Conservation (phyloP, 2,329 filamentous ascomycete genomes). For the Pyricularia sp. region DNA sequence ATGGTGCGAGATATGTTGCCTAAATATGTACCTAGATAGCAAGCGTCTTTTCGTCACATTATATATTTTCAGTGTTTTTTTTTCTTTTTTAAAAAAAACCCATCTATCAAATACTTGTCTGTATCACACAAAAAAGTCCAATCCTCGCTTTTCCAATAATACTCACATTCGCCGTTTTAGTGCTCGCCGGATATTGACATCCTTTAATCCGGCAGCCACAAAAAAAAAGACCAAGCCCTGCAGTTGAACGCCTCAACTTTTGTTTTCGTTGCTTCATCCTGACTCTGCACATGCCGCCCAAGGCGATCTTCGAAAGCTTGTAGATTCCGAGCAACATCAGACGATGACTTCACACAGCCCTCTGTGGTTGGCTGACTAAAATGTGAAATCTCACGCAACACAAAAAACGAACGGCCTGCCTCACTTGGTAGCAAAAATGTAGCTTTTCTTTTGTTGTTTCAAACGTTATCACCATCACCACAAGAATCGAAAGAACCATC, state of each 20-base stretch:
- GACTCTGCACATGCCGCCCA: neutral
- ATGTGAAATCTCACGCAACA: neutral
- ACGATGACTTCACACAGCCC: neutral
- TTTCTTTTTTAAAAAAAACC: no score
- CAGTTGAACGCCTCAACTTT: no score
- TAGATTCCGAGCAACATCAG: neutral
- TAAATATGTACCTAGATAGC: neutral
- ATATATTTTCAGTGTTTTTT: no score
- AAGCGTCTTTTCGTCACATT: no score
- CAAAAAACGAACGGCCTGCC: neutral
- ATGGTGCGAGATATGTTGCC: neutral
- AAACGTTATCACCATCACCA: neutral
- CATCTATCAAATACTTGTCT: no score
- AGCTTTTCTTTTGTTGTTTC: no score
- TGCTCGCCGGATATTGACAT: no score
- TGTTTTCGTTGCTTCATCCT: neutral
- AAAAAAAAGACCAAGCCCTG: no score
- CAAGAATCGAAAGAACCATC: neutral
- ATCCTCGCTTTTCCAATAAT: no score
- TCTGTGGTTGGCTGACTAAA: neutral
- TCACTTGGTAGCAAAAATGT: neutral
- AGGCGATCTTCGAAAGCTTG: neutral
- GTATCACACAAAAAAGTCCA: no score
- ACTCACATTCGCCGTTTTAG: no score
- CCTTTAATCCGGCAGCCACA: no score